Percentiles rank a stretch among this genome's conserved stretches.
Evolutionary conservation across 495 filamentous ascomycete species (phyloP).

Genomic region (Durotheca rogersii): DNA sequence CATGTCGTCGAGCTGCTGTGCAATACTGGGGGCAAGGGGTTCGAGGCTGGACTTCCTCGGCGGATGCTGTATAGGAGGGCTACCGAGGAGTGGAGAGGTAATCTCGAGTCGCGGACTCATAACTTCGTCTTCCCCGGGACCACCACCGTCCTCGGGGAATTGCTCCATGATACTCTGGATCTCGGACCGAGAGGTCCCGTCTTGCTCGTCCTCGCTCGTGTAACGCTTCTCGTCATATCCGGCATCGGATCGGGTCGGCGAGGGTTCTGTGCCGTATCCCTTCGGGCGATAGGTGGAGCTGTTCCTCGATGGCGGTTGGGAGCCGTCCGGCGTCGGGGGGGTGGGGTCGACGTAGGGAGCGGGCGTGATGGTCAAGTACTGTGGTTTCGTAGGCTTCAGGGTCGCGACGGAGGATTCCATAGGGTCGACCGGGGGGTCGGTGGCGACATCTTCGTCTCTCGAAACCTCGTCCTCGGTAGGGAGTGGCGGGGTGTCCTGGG

Average conservation of each 20-base stretch:
- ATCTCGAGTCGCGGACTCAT: conserved; percentile 79
- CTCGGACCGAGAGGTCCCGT: conserved; percentile 74
- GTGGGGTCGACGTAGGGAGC: conserved; percentile 63
- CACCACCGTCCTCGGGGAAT: conserved; percentile 67
- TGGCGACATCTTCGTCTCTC: conserved; percentile 3
- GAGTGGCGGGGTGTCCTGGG: conserved; percentile 11
- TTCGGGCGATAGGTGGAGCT: conserved; percentile 43
- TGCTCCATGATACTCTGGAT: conserved; percentile 96
- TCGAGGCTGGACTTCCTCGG: conserved; percentile 84
- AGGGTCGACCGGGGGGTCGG: conserved; percentile 34
- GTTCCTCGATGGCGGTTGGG: conserved; percentile 51
- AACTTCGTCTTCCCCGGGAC: conserved; percentile 68
- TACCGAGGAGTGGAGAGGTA: conserved; percentile 66
- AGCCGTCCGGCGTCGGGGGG: conserved; percentile 57
- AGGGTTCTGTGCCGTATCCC: conserved; percentile 43
- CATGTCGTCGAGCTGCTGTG: conserved; percentile 47
- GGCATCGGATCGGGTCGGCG: conserved; percentile 59
- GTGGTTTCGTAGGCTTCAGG: conserved; percentile 48
- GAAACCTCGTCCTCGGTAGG: conserved; percentile 9
- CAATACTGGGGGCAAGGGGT: conserved; percentile 53
- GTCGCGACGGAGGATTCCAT: conserved; percentile 57
- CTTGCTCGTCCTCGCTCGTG: conserved; percentile 56
- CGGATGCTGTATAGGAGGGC: conserved; percentile 63
- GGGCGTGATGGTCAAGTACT: conserved; percentile 45
- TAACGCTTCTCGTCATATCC: conserved; percentile 55